phyloP scores from a whole-genome alignment of 2,329 filamentous ascomycete genomes.

The Escovopsis sp. region DNA sequence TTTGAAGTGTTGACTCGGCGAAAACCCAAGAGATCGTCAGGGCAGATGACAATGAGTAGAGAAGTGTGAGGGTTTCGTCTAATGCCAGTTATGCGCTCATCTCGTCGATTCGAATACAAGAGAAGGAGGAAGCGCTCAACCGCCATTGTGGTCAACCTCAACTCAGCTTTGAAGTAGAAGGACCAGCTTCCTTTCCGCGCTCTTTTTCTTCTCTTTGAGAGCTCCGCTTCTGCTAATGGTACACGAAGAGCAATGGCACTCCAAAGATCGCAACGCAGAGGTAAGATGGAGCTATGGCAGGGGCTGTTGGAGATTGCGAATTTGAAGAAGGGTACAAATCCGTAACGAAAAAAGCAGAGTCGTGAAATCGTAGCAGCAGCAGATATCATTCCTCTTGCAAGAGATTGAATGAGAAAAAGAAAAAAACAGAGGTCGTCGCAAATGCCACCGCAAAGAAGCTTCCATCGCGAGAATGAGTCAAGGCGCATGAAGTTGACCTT shows the following conservation, averaged over 20 bases:
- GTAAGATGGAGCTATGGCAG: constrained; percentile 8
- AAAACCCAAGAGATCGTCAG: too few relatives aligned
- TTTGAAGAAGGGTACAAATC: constrained; percentile 13
- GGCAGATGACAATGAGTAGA: not conserved
- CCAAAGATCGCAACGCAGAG: constrained; percentile 13
- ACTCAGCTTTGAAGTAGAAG: too few relatives aligned
- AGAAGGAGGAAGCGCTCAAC: not conserved
- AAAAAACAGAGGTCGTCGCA: constrained; percentile 3
- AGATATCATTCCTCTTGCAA: constrained; percentile 9
- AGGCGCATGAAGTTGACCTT: too few relatives aligned
- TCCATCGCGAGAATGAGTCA: too few relatives aligned
- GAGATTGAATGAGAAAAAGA: constrained; percentile 11
- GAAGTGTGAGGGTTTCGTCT: constrained; percentile 9
- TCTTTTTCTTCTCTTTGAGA: constrained; percentile 8
- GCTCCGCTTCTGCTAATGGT: constrained; percentile 14
- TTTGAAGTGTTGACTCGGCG: too few relatives aligned
- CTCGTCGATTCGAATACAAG: constrained; percentile 19
- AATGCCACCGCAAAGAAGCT: constrained; percentile 11
- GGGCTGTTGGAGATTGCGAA: not conserved
- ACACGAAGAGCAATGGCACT: constrained; percentile 20
- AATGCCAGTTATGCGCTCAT: constrained; percentile 13
- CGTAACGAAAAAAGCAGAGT: constrained; percentile 23
- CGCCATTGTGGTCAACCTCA: too few relatives aligned
- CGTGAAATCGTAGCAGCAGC: constrained; percentile 25
- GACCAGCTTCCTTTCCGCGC: constrained; percentile 1